Conservation (phyloP, 75 land plant genomes). For the Picea sitchensis region DNA sequence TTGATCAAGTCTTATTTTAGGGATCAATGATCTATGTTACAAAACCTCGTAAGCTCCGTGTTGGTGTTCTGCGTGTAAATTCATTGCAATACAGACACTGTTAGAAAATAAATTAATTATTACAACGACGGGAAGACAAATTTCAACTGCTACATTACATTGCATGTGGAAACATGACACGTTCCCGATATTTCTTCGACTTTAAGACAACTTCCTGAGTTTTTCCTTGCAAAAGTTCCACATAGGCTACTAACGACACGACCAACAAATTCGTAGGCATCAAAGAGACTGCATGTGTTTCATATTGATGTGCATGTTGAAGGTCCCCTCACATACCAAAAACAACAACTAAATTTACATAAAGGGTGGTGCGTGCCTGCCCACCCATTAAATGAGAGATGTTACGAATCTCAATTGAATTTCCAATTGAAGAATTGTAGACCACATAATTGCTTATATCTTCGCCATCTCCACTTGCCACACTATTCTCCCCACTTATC, state of each 20-base stretch:
- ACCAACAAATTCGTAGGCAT: conserved; percentile 56
- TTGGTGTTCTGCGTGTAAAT: neutral
- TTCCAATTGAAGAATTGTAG: conserved; percentile 15
- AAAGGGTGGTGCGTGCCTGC: conserved; percentile 59
- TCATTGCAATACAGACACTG: neutral
- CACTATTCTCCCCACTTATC: conserved; percentile 47
- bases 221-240: too few species aligned
- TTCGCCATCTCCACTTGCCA: conserved; percentile 61
- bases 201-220: conserved; percentile 51
- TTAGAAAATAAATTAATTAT: conserved; percentile 5
- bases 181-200: conserved; percentile 57
- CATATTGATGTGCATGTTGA: conserved; percentile 68
- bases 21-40: conserved; percentile 15
- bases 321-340: conserved; percentile 71
- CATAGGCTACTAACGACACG: conserved; percentile 64
- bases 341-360: conserved; percentile 57
- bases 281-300: conserved; percentile 44
- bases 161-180: neutral
- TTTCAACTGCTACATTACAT: neutral
- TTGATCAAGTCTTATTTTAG: neutral
- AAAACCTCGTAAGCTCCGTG: neutral
- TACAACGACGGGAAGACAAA: neutral
- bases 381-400: conserved; percentile 51
- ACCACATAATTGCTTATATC: conserved; percentile 23
- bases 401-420: conserved; percentile 17